These are phyloP conservation scores for Colletotrichum ledebouriae DNA, from an alignment of 2,329 filamentous ascomycete genomes.

Conservation along the genomic window DNA sequence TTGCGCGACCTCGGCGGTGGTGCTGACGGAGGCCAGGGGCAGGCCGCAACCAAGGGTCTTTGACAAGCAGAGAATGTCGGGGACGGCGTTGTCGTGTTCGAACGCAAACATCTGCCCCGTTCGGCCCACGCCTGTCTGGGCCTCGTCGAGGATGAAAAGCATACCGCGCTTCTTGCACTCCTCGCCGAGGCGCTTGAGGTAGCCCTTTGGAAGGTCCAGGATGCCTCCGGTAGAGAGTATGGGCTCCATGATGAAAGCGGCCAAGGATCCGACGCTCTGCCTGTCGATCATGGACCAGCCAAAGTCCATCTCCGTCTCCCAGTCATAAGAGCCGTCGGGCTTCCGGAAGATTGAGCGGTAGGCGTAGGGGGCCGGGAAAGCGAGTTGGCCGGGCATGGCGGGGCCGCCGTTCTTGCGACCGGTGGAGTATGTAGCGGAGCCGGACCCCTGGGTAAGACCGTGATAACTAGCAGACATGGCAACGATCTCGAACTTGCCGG, in stretches of 20 bases:
- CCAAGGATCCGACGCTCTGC: conserved; percentile 70
- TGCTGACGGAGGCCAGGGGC: conserved; percentile 63
- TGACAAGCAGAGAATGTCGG: conserved; percentile 64
- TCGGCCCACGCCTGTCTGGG: conserved; percentile 70
- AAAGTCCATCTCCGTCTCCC: conserved; percentile 74
- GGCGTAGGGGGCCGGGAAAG: conserved; percentile 70
- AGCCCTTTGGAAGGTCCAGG: conserved; percentile 66
- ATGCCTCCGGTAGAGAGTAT: conserved; percentile 71
- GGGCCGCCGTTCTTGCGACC: conserved; percentile 62
- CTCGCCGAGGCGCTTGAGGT: conserved; percentile 63
- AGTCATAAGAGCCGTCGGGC: conserved; percentile 72
- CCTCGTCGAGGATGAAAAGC: conserved; percentile 71
- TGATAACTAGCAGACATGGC: conserved; percentile 71
- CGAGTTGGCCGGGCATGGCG: conserved; percentile 67
- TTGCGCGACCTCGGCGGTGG: conserved; percentile 61
- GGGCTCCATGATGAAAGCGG: conserved; percentile 73
- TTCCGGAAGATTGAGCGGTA: conserved; percentile 73
- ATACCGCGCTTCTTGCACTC: conserved; percentile 68
- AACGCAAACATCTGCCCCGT: conserved; percentile 72
- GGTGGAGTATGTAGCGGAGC: conserved; percentile 66
- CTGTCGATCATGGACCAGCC: conserved; percentile 72
- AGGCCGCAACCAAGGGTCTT: conserved; percentile 69
- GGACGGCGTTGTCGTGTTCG: conserved; percentile 60
- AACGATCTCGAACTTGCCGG: conserved; percentile 74
- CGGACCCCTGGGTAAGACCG: conserved; percentile 68